These are phyloP conservation scores for Botryotinia convoluta DNA, from an alignment of 2,329 filamentous ascomycete genomes.

Conservation along the genomic window DNA sequence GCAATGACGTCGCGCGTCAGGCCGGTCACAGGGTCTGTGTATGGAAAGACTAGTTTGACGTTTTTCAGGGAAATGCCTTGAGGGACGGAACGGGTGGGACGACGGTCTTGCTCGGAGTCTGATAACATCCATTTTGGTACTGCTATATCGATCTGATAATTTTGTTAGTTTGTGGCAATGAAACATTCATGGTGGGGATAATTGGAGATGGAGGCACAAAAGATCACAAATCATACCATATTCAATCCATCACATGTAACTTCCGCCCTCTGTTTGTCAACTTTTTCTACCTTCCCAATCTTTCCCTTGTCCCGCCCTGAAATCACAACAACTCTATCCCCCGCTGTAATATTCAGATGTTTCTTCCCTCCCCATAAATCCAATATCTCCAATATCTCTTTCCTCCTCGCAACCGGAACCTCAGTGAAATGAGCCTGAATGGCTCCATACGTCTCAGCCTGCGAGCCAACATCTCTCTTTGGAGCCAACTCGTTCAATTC, in stretches of 20 bases:
- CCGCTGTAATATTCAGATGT: constrained; percentile 60
- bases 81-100: constrained; percentile 40
- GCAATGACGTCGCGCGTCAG: constrained; percentile 71
- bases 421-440: constrained; percentile 41
- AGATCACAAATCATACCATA: constrained; percentile 50
- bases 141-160: constrained; percentile 43
- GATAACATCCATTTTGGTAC: constrained; percentile 43
- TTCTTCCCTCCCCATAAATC: constrained; percentile 39
- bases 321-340: constrained; percentile 80
- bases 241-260: constrained; percentile 62
- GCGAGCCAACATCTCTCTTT: constrained; percentile 64
- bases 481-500: constrained; percentile 75
- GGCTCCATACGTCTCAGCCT: constrained; percentile 58
- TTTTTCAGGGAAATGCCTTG: constrained; percentile 59
- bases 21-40: constrained; percentile 65
- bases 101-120: constrained; percentile 41
- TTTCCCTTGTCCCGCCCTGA: constrained; percentile 78
- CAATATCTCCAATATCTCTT: constrained; percentile 36
- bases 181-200: not conserved
- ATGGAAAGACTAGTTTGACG: constrained; percentile 77
- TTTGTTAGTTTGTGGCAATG: not conserved
- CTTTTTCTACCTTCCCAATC: constrained; percentile 67
- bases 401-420: constrained; percentile 31
- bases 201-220: not conserved
- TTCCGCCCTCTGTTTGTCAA: constrained; percentile 55